A percentile compares a stretch with the other conserved stretches of the same genome.
These are phyloP conservation scores for Leishmania major DNA, from an alignment of 208 protist species.

Conservation along the genomic window DNA sequence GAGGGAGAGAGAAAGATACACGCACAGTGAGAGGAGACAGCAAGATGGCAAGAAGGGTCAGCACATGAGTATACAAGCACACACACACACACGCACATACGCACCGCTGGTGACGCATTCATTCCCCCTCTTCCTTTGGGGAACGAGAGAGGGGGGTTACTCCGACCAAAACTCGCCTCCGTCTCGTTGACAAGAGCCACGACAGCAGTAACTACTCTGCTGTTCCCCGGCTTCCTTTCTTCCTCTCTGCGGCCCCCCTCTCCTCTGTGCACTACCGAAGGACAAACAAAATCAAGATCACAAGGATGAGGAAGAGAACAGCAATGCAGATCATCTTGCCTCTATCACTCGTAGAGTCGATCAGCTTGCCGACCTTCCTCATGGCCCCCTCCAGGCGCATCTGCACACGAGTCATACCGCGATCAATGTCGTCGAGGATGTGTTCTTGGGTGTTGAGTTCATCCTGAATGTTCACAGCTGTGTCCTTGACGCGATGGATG, in stretches of 20 bases:
- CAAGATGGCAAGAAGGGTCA: neutral
- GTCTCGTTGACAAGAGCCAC: neutral
- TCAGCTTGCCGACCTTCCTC: constrained; percentile 72
- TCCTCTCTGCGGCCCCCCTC: neutral
- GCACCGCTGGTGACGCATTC: no score
- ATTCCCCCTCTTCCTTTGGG: neutral
- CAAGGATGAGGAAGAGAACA: constrained; percentile 71
- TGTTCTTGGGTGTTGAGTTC: constrained; percentile 85
- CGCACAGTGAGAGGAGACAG: neutral
- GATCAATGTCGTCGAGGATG: constrained; percentile 79
- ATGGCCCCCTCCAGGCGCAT: constrained; percentile 67
- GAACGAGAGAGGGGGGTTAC: neutral
- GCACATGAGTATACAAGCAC: neutral
- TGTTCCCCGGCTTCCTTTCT: neutral
- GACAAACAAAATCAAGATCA: constrained; percentile 63
- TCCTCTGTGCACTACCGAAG: neutral
- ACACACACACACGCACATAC: neutral
- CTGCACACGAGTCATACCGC: constrained; percentile 74
- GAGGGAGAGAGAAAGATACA: neutral
- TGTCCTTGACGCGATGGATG: constrained; percentile 71
- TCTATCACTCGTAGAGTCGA: constrained; percentile 79
- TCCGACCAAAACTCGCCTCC: neutral
- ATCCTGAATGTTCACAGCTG: constrained; percentile 70
- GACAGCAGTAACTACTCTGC: neutral
- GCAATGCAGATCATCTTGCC: constrained; percentile 84